Base-by-base conservation (phyloP, 768 basidiomycete genomes). In the Antrodiella citrinella region DNA sequence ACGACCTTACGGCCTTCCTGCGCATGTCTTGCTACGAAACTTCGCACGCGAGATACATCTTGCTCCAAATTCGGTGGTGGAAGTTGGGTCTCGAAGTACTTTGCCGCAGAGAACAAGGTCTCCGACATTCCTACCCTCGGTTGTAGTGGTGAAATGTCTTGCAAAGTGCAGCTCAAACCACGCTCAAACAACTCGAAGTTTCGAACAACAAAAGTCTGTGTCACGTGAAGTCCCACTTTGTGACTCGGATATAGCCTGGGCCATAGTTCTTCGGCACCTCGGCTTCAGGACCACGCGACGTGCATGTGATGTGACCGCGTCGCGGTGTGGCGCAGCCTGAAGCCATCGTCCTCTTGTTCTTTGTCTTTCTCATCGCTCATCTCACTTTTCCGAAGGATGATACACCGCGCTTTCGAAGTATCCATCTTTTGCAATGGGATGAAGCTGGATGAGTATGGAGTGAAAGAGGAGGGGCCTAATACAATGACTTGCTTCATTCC, bases 61-160 rank as follows among this genome's bases (percentile, higher is more conserved):
- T 80, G 71, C 9, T 86, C 75, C 13, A 99, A 78, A 5, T 76
- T 74, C 1, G 79, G 61, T 1, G 96, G 96, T 7, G 84, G 82
- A 15, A 74, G 75, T 59, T 99, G 93, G 0, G 90, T 91, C 46
- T 79, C 82, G 62, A 96, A 99, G 71, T 97, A 98, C 2, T 76
- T 73, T 55, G 93, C 89, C 21, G 93, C 87, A 13, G 89, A 92
- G 70, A 95, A 94, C 4, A 72, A 19, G 7, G 51, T 46, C 10
- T n/a, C n/a, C n/a, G n/a, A n/a, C n/a, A n/a, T n/a, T n/a, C n/a
- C n/a, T n/a, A n/a, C n/a, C n/a, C n/a, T n/a, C 43, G 10, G 20
- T n/a, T 22, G 20, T 44, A 9, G 43, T 22, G 10, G 21, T 44
- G 10, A 10, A 10, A 10, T 18, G 18, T 38, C 35, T 10, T 18